These are phyloP conservation scores for Cercospora nicotianae DNA, from an alignment of 2,329 filamentous ascomycete species.

Conservation along the genomic window DNA sequence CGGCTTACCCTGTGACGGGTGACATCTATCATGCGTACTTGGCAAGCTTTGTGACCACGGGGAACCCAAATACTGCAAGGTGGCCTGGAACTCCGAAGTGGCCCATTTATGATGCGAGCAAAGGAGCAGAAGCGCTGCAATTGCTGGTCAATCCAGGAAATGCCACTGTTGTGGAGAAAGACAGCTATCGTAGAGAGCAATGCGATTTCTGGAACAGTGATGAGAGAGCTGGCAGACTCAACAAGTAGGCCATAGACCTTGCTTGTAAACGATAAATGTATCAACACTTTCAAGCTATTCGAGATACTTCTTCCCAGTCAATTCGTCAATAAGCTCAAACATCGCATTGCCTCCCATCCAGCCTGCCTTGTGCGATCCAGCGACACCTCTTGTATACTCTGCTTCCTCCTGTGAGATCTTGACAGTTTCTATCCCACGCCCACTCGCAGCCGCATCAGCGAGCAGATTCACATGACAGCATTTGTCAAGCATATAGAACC, in stretches of 20 bases:
- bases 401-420: conserved; percentile 69
- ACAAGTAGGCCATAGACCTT: conserved; percentile 3
- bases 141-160: conserved; percentile 19
- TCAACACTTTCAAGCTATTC: not conserved
- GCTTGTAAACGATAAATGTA: no score
- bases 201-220: conserved; percentile 22
- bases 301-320: conserved; percentile 25
- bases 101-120: conserved; percentile 33
- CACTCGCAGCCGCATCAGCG: conserved; percentile 59
- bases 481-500: conserved; percentile 41
- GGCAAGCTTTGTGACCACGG: conserved; percentile 40
- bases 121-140: conserved; percentile 20
- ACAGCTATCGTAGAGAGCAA: conserved; percentile 16
- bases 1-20: conserved; percentile 13
- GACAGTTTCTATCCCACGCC: conserved; percentile 61
- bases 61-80: conserved; percentile 38
- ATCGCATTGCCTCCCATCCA: conserved; percentile 22
- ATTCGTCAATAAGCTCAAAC: conserved; percentile 27
- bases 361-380: conserved; percentile 20
- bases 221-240: conserved; percentile 15
- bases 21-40: conserved; percentile 40
- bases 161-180: conserved; percentile 19
- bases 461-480: conserved; percentile 43
- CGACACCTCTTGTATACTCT: conserved; percentile 42
- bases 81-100: conserved; percentile 32